phyloP scores from a whole-genome alignment of 2,329 filamentous ascomycete genomes.

The Exophiala bonariae region DNA sequence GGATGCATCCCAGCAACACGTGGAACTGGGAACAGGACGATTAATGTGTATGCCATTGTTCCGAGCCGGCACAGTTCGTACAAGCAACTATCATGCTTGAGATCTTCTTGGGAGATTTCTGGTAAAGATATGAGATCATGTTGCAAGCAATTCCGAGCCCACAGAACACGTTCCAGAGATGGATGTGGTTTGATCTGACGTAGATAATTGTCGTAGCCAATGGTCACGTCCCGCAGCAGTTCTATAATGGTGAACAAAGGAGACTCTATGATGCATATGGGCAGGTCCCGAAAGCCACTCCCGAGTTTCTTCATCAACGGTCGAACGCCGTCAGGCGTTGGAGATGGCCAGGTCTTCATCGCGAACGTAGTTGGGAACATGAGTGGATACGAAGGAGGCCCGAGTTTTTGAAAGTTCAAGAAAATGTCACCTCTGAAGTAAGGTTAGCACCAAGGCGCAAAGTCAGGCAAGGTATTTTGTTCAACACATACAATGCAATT shows the following conservation, averaged over 20 bases:
- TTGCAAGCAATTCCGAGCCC: constrained; percentile 6
- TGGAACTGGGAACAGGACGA: constrained; percentile 40
- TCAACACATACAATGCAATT: constrained; percentile 14
- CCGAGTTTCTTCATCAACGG: neutral
- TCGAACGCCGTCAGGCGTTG: no score
- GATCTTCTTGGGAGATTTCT: neutral
- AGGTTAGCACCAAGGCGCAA: no score
- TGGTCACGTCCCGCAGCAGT: constrained; percentile 7
- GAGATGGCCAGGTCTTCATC: constrained; percentile 8
- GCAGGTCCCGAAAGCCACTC: neutral
- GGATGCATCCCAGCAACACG: constrained; percentile 35
- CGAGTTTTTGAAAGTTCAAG: constrained; percentile 8
- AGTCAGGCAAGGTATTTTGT: no score
- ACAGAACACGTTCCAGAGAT: constrained; percentile 8
- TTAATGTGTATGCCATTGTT: constrained; percentile 36
- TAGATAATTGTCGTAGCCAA: constrained; percentile 5
- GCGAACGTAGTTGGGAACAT: constrained; percentile 7
- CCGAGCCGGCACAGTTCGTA: constrained; percentile 40
- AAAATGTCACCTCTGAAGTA: constrained; percentile 9
- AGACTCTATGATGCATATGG: neutral
- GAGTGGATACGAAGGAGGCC: constrained; percentile 7
- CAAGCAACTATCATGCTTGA: constrained; percentile 4
- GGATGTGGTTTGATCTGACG: neutral
- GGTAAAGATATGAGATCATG: neutral
- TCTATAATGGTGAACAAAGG: constrained; percentile 2